Evolutionary conservation across 1,284 basidiomycete genomes (phyloP), one percentile per base, ranked within the genome.

Genomic region (Ustilago tritici): DNA sequence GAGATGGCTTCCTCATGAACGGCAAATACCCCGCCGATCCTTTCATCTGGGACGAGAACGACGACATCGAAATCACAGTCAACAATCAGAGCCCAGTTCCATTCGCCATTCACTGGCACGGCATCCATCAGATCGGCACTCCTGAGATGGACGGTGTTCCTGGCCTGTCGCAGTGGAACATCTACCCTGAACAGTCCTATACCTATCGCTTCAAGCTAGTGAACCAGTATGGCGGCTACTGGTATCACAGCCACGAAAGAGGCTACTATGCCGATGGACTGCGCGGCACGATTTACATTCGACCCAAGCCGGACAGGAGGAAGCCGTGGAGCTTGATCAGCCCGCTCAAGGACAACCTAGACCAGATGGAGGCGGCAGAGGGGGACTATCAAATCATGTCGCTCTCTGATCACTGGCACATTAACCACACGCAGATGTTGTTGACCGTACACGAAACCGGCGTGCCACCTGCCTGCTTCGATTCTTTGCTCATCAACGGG

Each of bases 91-190:
- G 65, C 35, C 67, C 71, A 2, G 76, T 78, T 17, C 70, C 76
- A 23, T 78, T 78, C 41, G 68, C 76, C 17, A 72, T 76, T 9
- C 77, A 79, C 60, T 79, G 74, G 74, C 78, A 79, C 55, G 78
- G 78, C 36, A 70, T 79, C 17, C 73, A 76, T 50, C 78, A 79
- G 67, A 74, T 77, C 36, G 78, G 78, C 46, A 68, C 63, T 4
- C 78, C 78, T 11, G 70, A 79, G 58, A 79, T 79, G 78, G 78
- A 79, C 50, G 78, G 78, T 17, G 78, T 79, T n/a, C 78, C 78
- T 3, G 78, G 78, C 10, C 35, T 79, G 28, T 74, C 66, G 17
- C 78, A 79, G 60, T 79, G 78, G 78, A 76, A 73, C 59, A 79
- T 79, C 65, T 76, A 76, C 31, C 15, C 56, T 11, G 78, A 74